phyloP scores from a whole-genome alignment of 2,329 filamentous ascomycete species.

The Gaeumannomyces tritici region DNA sequence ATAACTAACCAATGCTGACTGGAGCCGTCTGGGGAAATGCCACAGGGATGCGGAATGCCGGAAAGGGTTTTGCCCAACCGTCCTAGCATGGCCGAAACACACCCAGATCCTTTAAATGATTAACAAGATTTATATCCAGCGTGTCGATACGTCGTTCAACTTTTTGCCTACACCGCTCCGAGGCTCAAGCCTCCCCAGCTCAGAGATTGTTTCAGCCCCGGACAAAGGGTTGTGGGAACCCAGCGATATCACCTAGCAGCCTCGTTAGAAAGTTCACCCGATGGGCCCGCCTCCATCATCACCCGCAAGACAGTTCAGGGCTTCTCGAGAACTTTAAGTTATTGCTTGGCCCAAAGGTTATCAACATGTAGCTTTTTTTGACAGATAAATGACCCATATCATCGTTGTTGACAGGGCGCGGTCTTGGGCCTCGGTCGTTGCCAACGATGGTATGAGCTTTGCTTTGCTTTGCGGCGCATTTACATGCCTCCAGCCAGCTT shows the following conservation, averaged over 20 bases:
- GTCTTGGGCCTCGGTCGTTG: neutral
- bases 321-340: neutral
- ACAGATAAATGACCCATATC: neutral
- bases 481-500: neutral
- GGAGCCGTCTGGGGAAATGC: neutral
- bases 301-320: neutral
- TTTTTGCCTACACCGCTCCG: neutral
- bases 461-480: neutral
- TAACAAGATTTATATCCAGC: neutral
- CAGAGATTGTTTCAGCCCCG: neutral
- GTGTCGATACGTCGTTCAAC: neutral
- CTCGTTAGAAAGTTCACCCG: neutral
- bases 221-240: neutral
- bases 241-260: neutral
- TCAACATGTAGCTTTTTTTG: no score
- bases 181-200: neutral
- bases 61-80: neutral
- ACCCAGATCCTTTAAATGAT: neutral
- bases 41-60: neutral
- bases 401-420: neutral
- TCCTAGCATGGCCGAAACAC: neutral
- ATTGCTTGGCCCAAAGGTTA: neutral
- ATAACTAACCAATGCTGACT: neutral
- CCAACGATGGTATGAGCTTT: neutral
- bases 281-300: neutral